These are phyloP conservation scores for Fusarium sp. DNA, from an alignment of 2,329 filamentous ascomycete species.

Conservation along the genomic window DNA sequence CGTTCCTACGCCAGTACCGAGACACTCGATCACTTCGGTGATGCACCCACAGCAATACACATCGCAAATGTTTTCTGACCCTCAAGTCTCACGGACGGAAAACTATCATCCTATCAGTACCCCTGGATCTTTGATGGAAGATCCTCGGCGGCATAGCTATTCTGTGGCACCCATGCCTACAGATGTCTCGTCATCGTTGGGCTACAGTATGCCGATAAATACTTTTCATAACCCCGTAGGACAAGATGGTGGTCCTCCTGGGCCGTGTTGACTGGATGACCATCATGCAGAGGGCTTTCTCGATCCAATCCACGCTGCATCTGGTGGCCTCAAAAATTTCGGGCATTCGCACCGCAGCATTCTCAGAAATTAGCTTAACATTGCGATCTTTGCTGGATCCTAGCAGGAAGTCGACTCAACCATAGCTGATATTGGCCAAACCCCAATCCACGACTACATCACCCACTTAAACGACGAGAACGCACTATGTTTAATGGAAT, in stretches of 20 bases:
- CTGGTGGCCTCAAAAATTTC: constrained; percentile 3
- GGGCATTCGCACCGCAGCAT: background rate
- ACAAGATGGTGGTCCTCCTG: constrained; percentile 33
- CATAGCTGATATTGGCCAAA: background rate
- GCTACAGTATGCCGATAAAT: constrained; percentile 44
- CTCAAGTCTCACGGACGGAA: constrained; percentile 39
- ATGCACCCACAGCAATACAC: constrained; percentile 41
- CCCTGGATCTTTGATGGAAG: constrained; percentile 41
- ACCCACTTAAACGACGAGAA: background rate
- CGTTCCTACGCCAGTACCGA: constrained; percentile 36
- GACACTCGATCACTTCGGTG: constrained; percentile 38
- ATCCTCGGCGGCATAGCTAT: constrained; percentile 43
- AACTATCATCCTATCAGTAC: constrained; percentile 34
- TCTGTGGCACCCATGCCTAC: constrained; percentile 36
- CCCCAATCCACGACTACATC: background rate
- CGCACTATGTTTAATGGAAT: background rate
- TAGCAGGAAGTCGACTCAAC: background rate
- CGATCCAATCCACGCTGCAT: background rate
- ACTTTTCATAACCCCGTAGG: constrained; percentile 37
- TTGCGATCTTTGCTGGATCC: background rate
- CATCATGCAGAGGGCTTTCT: constrained; percentile 15
- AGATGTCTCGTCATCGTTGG: constrained; percentile 38
- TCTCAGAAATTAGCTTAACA: background rate
- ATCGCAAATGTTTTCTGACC: constrained; percentile 36
- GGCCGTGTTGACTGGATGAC: constrained; percentile 40